These are phyloP conservation scores for Globisporangium canariense DNA, from an alignment of 352 stramenopile species.

Conservation along the genomic window DNA sequence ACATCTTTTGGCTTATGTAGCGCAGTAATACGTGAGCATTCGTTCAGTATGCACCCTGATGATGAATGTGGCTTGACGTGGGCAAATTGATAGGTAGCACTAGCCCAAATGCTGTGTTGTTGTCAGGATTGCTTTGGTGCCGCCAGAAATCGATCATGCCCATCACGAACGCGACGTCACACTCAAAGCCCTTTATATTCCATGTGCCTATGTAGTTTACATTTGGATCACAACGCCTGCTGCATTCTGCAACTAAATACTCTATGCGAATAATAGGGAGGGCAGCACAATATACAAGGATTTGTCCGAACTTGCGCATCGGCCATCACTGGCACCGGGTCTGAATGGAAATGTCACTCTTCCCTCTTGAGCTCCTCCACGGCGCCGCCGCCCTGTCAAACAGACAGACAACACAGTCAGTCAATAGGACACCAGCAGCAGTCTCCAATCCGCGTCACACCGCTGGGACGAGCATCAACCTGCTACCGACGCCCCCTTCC, in stretches of 20 bases:
- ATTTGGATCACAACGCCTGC: no score
- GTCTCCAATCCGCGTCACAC: not conserved
- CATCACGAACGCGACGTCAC: not conserved
- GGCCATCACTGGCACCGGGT: not conserved
- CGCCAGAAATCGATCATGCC: not conserved
- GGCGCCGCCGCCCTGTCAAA: not conserved
- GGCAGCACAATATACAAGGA: not conserved
- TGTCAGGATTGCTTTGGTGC: not conserved
- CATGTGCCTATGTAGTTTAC: no score
- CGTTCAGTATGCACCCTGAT: not conserved
- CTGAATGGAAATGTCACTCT: conserved; percentile 8
- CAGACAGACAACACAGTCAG: not conserved
- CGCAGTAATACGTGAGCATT: not conserved
- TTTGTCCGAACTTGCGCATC: conserved; percentile 1
- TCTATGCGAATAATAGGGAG: not conserved
- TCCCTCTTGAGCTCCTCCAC: not conserved
- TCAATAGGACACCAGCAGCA: not conserved
- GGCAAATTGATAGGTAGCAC: not conserved
- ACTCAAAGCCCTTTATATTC: not conserved
- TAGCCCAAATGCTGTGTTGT: not conserved
- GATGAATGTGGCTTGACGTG: no score
- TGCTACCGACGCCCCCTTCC: not conserved
- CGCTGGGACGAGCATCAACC: conserved; percentile 6
- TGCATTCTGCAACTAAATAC: no score
- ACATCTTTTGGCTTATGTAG: not conserved